A percentile compares a stretch with the other conserved stretches of the same genome.
These are phyloP conservation scores for Aspergillus novoparasiticus DNA, from an alignment of 2,329 filamentous ascomycete genomes.

Conservation along the genomic window DNA sequence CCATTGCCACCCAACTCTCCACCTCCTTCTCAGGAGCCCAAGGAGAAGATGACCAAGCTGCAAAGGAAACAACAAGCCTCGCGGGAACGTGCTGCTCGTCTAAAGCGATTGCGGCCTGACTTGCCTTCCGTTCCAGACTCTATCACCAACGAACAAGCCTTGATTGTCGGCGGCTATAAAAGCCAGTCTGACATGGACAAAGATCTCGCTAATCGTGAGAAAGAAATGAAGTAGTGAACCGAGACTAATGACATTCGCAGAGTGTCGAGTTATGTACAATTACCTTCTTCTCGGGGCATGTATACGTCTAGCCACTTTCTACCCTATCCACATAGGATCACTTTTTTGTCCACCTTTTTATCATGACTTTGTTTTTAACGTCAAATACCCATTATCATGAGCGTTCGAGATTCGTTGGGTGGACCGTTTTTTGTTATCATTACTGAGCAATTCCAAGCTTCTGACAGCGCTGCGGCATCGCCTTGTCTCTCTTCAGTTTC, in stretches of 20 bases:
- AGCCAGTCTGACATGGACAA: slow-evolving; percentile 35
- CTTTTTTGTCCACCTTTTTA: slow-evolving; percentile 1
- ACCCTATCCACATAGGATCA: neutral
- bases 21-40: slow-evolving; percentile 20
- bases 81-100: slow-evolving; percentile 33
- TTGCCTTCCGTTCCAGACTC: slow-evolving; percentile 28
- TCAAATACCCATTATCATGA: slow-evolving; percentile 25
- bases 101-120: slow-evolving; percentile 35
- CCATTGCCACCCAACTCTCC: slow-evolving; percentile 24
- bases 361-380: slow-evolving; percentile 16
- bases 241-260: slow-evolving; percentile 2
- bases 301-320: neutral
- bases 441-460: slow-evolving; percentile 2
- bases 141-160: slow-evolving; percentile 32
- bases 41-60: slow-evolving; percentile 27
- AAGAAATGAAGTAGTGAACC: slow-evolving; percentile 14
- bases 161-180: slow-evolving; percentile 35
- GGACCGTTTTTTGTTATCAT: neutral
- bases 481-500: neutral
- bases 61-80: slow-evolving; percentile 31
- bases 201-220: slow-evolving; percentile 30
- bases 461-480: neutral
- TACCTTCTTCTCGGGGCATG: neutral
- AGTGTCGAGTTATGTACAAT: neutral
- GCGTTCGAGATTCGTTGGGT: slow-evolving; percentile 7